A percentile compares a stretch with the other conserved stretches of the same genome.
Evolutionary conservation across 2,329 filamentous ascomycete species (phyloP).

Genomic region (Fusarium vanettenii): DNA sequence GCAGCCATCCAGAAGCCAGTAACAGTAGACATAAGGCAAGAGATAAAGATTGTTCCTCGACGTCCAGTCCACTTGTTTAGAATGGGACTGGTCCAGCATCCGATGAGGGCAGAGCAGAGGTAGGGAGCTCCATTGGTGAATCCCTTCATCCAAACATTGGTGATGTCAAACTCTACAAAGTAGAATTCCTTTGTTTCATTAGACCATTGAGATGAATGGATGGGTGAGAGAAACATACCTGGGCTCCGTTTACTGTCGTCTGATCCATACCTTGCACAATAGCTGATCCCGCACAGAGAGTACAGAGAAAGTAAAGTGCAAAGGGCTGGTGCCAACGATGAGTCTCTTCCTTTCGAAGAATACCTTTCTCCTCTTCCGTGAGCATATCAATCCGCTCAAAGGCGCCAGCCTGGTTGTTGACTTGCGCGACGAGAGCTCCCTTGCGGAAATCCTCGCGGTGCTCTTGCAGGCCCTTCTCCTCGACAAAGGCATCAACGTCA

Average conservation of each 20-base stretch:
- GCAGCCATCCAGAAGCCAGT: conserved; percentile 66
- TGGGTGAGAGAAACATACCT: conserved; percentile 57
- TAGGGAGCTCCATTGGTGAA: conserved; percentile 67
- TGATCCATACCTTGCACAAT: conserved; percentile 76
- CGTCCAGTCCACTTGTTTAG: conserved; percentile 73
- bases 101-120: conserved; percentile 59
- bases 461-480: conserved; percentile 48
- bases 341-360: conserved; percentile 44
- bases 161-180: conserved; percentile 46
- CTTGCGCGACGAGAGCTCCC: conserved; percentile 63
- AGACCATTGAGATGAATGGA: background rate
- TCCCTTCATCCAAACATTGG: conserved; percentile 61
- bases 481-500: conserved; percentile 53
- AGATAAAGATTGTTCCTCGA: conserved; percentile 73
- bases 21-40: conserved; percentile 65
- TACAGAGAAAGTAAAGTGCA: conserved; percentile 51
- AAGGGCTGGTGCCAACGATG: conserved; percentile 49
- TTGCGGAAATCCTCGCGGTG: conserved; percentile 60
- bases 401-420: conserved; percentile 49
- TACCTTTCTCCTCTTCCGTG: conserved; percentile 43
- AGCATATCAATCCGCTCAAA: conserved; percentile 46
- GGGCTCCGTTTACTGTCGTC: conserved; percentile 73
- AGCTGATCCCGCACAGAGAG: conserved; percentile 55
- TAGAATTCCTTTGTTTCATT: conserved; percentile 47
- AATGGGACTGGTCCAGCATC: conserved; percentile 50